phyloP scores from a whole-genome alignment of 2,329 filamentous ascomycete genomes.

The Gnomoniopsis smithogilvyi region DNA sequence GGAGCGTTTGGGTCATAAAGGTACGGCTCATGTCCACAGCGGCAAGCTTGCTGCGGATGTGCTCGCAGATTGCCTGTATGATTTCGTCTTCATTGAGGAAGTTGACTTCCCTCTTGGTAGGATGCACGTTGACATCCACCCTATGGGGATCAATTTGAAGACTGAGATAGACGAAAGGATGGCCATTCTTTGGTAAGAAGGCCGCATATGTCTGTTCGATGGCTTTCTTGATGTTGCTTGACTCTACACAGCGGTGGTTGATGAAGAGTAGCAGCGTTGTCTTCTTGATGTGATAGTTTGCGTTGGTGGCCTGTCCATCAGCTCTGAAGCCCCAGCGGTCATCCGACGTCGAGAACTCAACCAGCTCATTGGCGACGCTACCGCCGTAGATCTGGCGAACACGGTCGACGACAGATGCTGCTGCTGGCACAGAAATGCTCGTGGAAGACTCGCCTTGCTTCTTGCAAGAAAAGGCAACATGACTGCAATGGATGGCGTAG shows the following conservation, averaged over 20 bases:
- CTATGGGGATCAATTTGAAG: conserved; percentile 88
- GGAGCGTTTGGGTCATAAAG: conserved; percentile 88
- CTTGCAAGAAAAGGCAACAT: conserved; percentile 95
- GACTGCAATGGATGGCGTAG: conserved; percentile 86
- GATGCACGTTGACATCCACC: conserved; percentile 96
- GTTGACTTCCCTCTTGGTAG: conserved; percentile 94
- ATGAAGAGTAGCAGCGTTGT: conserved; percentile 90
- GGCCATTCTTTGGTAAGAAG: conserved; percentile 89
- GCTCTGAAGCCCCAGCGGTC: conserved; percentile 81
- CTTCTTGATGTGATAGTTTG: conserved; percentile 91
- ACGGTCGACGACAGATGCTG: conserved; percentile 71
- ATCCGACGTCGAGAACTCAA: conserved; percentile 71
- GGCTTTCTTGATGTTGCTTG: conserved; percentile 80
- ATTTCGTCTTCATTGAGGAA: conserved; percentile 98
- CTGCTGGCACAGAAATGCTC: conserved; percentile 74
- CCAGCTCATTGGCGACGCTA: conserved; percentile 80
- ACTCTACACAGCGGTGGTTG: conserved; percentile 93
- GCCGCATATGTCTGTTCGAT: conserved; percentile 84
- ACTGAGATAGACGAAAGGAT: conserved; percentile 90
- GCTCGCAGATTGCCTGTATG: conserved; percentile 77
- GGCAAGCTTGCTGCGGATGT: conserved; percentile 74
- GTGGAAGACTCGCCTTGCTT: conserved; percentile 87
- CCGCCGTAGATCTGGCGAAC: conserved; percentile 89
- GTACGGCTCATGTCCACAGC: conserved; percentile 91
- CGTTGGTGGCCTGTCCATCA: conserved; percentile 80